Base-by-base conservation (phyloP, 177 flowering plant species). In the Telopea speciosissima region DNA sequence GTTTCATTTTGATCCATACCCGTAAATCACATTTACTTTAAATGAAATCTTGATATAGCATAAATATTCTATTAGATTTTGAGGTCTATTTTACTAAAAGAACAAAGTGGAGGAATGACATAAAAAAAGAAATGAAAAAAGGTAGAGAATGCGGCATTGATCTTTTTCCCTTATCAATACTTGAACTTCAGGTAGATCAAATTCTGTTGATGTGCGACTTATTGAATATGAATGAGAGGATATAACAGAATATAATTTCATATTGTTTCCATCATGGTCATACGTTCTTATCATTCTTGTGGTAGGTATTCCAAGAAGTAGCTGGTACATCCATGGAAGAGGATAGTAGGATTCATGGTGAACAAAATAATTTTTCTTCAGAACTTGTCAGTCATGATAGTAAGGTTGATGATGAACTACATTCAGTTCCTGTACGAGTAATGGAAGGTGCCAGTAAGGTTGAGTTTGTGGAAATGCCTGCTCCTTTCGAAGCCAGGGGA, bases 271-370 rank as follows among this genome's bases (percentile, higher is more conserved):
- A 22, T 68, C 22, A 16, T 65, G 21, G 40, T 62, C 33, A 28
- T 59, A 23, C 54, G 45, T 33, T 54, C 58, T 21, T 13, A 23
- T 72, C 71, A 67, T 61, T 72, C 49, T 70, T 75, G 36, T 23
- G 76, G 11, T 75, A 89, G 91, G 83, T 71, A 65, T 68, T 79
- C 23, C 70, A 69, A 40, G 81, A 79, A 74, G 76, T 73, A 67
- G 81, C 75, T 54, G 70, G 33, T 69, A 72, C 40, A 31, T 60
- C 77, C 45, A 65, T 79, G 81, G 83, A 80, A 71, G 76, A 70
- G 72, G 76, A 52, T 56, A 54, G 63, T 44, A 25, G 70, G 19
- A 70, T 65, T 24, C 79, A 63, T 67, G 76, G 26, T 23, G 68
- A 75, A 49, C 69, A 78, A 58, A 44, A 12, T 64, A 56, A 61